These are phyloP conservation scores for Tolypocladium guangdongense DNA, from an alignment of 2,329 filamentous ascomycete genomes.

Conservation along the genomic window DNA sequence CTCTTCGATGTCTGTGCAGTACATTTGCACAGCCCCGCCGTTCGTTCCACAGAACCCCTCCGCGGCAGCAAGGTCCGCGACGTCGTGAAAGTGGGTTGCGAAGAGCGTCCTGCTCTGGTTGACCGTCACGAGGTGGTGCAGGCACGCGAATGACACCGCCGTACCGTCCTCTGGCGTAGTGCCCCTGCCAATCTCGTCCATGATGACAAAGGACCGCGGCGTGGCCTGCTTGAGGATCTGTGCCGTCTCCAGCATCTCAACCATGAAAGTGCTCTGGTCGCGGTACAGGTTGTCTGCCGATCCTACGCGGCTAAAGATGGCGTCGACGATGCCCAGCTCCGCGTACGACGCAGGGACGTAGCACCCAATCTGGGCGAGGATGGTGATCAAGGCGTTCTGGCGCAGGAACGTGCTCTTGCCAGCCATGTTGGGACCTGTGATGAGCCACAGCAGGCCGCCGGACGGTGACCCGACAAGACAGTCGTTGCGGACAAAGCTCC, in stretches of 20 bases:
- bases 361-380: constrained; percentile 84
- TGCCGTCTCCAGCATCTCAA: constrained; percentile 96
- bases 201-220: constrained; percentile 78
- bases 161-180: constrained; percentile 89
- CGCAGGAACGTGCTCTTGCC: constrained; percentile 94
- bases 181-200: constrained; percentile 94
- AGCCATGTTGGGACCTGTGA: constrained; percentile 93
- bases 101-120: constrained; percentile 78
- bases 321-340: constrained; percentile 84
- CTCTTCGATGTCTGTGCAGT: constrained; percentile 85
- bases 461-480: constrained; percentile 62
- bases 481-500: constrained; percentile 76
- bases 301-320: constrained; percentile 86
- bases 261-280: constrained; percentile 97
- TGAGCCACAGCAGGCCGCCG: constrained; percentile 53
- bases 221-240: constrained; percentile 81
- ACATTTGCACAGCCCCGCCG: constrained; percentile 49
- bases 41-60: constrained; percentile 29
- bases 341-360: constrained; percentile 87
- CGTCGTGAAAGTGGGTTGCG: constrained; percentile 84
- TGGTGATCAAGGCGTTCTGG: constrained; percentile 89
- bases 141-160: constrained; percentile 78
- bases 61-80: constrained; percentile 64
- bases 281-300: constrained; percentile 91
- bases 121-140: constrained; percentile 70